Base-by-base conservation (phyloP, 495 filamentous ascomycete species). In the Mytilinidion resinicola region DNA sequence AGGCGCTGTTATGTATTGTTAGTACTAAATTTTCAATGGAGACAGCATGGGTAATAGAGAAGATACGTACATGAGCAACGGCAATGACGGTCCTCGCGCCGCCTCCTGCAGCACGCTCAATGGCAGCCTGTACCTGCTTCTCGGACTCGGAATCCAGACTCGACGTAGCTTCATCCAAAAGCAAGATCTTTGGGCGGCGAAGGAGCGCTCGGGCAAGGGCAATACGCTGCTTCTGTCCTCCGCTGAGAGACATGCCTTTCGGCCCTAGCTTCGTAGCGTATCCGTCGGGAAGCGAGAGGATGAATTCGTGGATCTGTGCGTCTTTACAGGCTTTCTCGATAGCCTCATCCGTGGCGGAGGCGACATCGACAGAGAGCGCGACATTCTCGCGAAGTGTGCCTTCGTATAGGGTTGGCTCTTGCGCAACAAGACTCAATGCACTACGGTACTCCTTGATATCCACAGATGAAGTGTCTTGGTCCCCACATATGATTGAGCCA, bases 221-320 rank as follows among this genome's bases (percentile, higher is more conserved):
- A 4, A 95, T 80, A 47, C 89, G 84, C 67, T 95, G 89, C 63
- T 90, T 90, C 69, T 95, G 89, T 5, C 89, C 89, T 38, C 90
- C 88, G 7, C 86, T 89, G 19, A 95, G 76, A 72, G 89, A 83
- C 53, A 82, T 78, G 51, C 89, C 89, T 67, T 90, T 90, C 44
- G 77, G 85, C 25, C 89, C 89, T 34, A 90, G 85, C 12, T 85
- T 63, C 10, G 89, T 95, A 62, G 80, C 76, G 71, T 91, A 87
- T 36, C 87, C 88, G 7, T 92, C 86, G 63, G 84, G 82, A 12
- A 71, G 56, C 10, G 59, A 63, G 9, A 51, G 36, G 55, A 71
- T 64, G 56, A 69, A 71, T 5, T 67, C 64, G 53, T 68, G 62
- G 53, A 69, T 69, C 39, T 71, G 65, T 7, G 69, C 69, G 17